Evolutionary conservation across 768 basidiomycete species (phyloP).

Genomic region (Daedaleopsis nitida): DNA sequence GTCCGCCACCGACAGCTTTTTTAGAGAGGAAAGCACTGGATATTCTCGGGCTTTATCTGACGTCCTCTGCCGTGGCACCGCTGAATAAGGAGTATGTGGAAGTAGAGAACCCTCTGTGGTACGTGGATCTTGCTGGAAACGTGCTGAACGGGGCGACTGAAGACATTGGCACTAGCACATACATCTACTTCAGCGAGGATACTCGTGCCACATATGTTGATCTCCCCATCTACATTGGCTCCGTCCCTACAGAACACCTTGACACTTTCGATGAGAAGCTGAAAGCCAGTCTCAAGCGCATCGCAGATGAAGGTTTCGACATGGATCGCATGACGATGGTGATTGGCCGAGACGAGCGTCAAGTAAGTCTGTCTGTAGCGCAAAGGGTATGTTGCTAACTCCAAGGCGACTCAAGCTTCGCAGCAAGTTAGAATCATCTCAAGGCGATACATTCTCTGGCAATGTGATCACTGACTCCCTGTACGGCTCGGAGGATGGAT

Average conservation of each 20-base stretch:
- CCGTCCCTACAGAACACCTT: slow-evolving; percentile 81
- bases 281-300: slow-evolving; percentile 64
- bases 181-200: slow-evolving; percentile 83
- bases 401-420: slow-evolving; percentile 54
- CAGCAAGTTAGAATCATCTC: slow-evolving; percentile 80
- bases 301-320: slow-evolving; percentile 78
- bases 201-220: slow-evolving; percentile 71
- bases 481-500: slow-evolving; percentile 83
- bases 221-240: slow-evolving; percentile 77
- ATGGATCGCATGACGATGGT: slow-evolving; percentile 89
- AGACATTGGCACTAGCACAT: slow-evolving; percentile 52
- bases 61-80: slow-evolving; percentile 79
- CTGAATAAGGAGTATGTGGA: slow-evolving; percentile 93
- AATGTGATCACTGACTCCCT: slow-evolving; percentile 82
- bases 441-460: slow-evolving; percentile 77
- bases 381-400: background rate
- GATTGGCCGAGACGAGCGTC: slow-evolving; percentile 85
- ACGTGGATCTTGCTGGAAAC: slow-evolving; percentile 20
- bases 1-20: slow-evolving; percentile 72
- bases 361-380: slow-evolving; percentile 45
- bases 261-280: slow-evolving; percentile 72
- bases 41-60: slow-evolving; percentile 84
- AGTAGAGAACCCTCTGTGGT: slow-evolving; percentile 89
- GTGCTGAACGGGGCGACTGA: too few species aligned
- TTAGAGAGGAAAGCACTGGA: slow-evolving; percentile 84